Percentiles rank a stretch among this genome's conserved stretches.
These are phyloP conservation scores for Gnomoniopsis sp. DNA, from an alignment of 2,329 filamentous ascomycete species.

Conservation along the genomic window DNA sequence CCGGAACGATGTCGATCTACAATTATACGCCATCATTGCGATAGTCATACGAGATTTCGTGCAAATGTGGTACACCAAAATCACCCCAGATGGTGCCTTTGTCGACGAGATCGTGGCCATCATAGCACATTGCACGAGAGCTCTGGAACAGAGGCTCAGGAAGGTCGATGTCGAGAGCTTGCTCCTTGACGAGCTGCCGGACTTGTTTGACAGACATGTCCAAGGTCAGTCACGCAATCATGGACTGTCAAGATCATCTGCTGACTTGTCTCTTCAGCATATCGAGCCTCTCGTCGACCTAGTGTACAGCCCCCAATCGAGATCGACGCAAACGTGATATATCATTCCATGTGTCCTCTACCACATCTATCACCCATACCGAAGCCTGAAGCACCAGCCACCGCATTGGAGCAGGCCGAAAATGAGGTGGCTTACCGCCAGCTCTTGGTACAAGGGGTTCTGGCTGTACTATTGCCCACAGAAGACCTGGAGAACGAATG, in stretches of 20 bases:
- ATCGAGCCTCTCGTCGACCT: conserved; percentile 63
- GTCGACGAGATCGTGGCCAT: conserved; percentile 85
- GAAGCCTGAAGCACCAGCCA: conserved; percentile 45
- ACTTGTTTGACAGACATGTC: conserved; percentile 76
- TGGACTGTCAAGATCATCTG: background rate
- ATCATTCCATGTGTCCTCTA: conserved; percentile 80
- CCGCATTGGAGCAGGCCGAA: conserved; percentile 59
- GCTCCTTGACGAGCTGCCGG: conserved; percentile 82
- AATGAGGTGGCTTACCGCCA: conserved; percentile 86
- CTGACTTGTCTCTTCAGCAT: conserved; percentile 51
- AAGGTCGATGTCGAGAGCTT: conserved; percentile 80
- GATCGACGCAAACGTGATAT: conserved; percentile 64
- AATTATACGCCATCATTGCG: conserved; percentile 89
- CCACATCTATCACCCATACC: conserved; percentile 79
- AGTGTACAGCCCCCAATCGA: conserved; percentile 57
- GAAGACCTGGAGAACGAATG: conserved; percentile 89
- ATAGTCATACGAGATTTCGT: conserved; percentile 89
- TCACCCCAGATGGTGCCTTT: conserved; percentile 86
- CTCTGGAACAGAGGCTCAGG: conserved; percentile 79
- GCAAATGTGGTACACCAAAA: conserved; percentile 87
- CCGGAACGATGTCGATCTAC: conserved; percentile 87
- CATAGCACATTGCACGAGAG: conserved; percentile 86
- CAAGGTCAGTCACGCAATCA: conserved; percentile 52
- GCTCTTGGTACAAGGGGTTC: conserved; percentile 75
- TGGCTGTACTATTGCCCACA: conserved; percentile 83